Conservation (phyloP, 768 basidiomycete genomes). For the Suillus subaureus region DNA sequence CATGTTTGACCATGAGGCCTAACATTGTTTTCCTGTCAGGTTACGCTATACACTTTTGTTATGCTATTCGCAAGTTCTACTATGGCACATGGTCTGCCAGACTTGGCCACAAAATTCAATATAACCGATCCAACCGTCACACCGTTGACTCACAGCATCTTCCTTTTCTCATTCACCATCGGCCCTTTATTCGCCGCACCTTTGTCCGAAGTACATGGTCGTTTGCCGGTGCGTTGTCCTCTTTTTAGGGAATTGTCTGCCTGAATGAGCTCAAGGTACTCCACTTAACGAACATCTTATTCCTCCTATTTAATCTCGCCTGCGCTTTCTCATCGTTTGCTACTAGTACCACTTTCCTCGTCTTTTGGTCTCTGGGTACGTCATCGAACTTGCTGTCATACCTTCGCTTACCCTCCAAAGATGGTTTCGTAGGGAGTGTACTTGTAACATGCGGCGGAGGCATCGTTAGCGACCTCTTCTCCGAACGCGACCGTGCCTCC, state of each 20-base stretch:
- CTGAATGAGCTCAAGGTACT: neutral
- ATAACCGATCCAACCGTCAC: neutral
- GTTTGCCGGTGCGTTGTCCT: constrained; percentile 27
- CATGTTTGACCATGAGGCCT: neutral
- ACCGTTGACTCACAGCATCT: neutral
- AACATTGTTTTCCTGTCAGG: neutral
- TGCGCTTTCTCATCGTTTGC: neutral
- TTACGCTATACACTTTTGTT: neutral
- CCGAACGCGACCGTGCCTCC: constrained; percentile 59
- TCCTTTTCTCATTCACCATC: neutral
- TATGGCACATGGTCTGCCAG: neutral
- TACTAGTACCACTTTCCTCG: constrained; percentile 39
- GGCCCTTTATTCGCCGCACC: neutral
- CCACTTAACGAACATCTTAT: neutral
- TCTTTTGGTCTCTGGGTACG: constrained; percentile 71
- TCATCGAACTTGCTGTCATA: constrained; percentile 1
- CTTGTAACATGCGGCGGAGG: constrained; percentile 69
- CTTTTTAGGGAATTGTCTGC: neutral
- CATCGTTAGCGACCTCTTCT: constrained; percentile 65
- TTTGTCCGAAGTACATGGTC: neutral
- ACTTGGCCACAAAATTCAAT: neutral
- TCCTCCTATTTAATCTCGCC: neutral
- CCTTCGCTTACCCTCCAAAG: constrained; percentile 33
- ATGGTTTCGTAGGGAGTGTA: constrained; percentile 64
- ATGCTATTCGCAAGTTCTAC: neutral